A percentile compares a stretch with the other conserved stretches of the same genome.
Evolutionary conservation across 1,139 yeast species (phyloP).

Genomic region (Yamadazyma oceani): DNA sequence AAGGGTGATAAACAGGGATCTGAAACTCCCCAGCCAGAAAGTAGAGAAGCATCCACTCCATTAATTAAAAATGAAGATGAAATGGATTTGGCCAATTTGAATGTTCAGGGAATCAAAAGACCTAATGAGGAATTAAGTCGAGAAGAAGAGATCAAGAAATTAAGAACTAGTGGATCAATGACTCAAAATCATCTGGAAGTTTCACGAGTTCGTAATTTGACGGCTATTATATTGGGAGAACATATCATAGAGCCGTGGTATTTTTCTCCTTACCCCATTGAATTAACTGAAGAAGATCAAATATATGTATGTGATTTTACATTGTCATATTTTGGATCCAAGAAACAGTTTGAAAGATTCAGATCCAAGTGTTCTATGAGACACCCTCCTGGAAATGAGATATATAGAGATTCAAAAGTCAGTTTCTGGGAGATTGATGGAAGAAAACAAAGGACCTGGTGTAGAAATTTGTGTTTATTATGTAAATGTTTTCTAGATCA

Average conservation of each 20-base stretch:
- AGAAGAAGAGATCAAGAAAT: slow-evolving; percentile 89
- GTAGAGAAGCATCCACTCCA: slow-evolving; percentile 23
- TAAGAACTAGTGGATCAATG: slow-evolving; percentile 95
- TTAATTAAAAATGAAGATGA: slow-evolving; percentile 52
- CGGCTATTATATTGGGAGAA: slow-evolving; percentile 78
- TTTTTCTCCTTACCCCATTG: slow-evolving; percentile 95
- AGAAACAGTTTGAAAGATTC: slow-evolving; percentile 89
- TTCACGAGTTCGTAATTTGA: slow-evolving; percentile 84
- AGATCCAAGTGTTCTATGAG: slow-evolving; percentile 80
- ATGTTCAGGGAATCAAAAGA: slow-evolving; percentile 74
- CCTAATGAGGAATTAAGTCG: slow-evolving; percentile 73
- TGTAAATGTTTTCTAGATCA: slow-evolving; percentile 91
- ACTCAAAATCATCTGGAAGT: slow-evolving; percentile 87
- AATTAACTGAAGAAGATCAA: slow-evolving; percentile 85
- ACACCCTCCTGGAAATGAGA: slow-evolving; percentile 98
- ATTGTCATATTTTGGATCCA: slow-evolving; percentile 82
- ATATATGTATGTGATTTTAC: slow-evolving; percentile 92
- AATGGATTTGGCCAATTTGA: slow-evolving; percentile 82
- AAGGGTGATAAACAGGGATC: slow-evolving; percentile 17
- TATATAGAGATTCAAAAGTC: slow-evolving; percentile 78
- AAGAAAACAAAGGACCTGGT: slow-evolving; percentile 92
- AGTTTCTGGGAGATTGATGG: slow-evolving; percentile 96
- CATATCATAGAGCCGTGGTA: slow-evolving; percentile 98
- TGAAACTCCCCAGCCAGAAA: slow-evolving; percentile 15
- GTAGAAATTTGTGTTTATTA: slow-evolving; percentile 86